A percentile compares a stretch with the other conserved stretches of the same genome.
These are phyloP conservation scores for Fraxinus angustifolia DNA, from an alignment of 305 asterid species.

Conservation along the genomic window DNA sequence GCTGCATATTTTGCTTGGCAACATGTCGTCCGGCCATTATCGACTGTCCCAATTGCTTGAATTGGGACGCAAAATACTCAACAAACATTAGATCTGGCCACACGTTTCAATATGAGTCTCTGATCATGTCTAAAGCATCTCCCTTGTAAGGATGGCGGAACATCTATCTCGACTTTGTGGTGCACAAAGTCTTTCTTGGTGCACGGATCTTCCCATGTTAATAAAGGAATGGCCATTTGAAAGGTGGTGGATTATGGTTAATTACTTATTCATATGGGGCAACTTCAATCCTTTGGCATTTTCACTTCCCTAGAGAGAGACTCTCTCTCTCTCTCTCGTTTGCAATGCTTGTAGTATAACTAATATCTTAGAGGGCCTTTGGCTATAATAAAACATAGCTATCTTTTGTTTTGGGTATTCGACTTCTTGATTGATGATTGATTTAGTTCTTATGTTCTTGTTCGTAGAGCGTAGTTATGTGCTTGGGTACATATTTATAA, in stretches of 20 bases:
- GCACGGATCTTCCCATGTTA: background rate
- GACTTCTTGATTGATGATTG: background rate
- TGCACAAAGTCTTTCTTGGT: background rate
- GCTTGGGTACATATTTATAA: background rate
- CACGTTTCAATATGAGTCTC: background rate
- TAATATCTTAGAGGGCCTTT: background rate
- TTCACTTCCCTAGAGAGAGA: background rate
- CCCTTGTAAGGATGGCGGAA: background rate
- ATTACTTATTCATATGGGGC: background rate
- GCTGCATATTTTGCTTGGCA: background rate
- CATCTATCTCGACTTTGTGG: background rate
- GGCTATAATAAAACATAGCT: background rate
- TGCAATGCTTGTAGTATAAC: background rate
- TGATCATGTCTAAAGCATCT: background rate
- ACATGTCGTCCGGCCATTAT: background rate
- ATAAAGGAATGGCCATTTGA: background rate
- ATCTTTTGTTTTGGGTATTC: background rate
- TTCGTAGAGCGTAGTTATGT: background rate
- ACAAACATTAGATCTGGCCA: background rate
- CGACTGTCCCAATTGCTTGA: background rate
- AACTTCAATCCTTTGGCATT: background rate
- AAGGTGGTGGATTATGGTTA: background rate
- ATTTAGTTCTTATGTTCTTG: background rate
- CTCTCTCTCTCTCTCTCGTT: background rate
- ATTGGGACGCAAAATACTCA: background rate